A percentile compares a stretch with the other conserved stretches of the same genome.
Conservation (phyloP, 768 basidiomycete species). For the Imleria badia region DNA sequence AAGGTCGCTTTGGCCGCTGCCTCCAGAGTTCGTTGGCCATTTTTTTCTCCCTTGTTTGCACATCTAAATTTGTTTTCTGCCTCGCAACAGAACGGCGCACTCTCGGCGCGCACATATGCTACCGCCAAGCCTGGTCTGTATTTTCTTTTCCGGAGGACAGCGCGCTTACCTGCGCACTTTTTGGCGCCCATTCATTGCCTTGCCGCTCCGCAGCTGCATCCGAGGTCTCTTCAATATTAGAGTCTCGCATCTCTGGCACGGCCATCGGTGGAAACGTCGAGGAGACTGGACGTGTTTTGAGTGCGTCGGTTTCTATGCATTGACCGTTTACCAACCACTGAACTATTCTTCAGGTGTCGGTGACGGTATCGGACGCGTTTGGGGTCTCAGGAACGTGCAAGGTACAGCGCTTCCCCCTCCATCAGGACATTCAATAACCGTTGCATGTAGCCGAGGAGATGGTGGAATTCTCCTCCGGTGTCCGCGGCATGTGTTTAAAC, state of each 20-base stretch:
- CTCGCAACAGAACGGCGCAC: slow-evolving; percentile 38
- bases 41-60: slow-evolving; percentile 13
- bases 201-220: slow-evolving; percentile 74
- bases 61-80: slow-evolving; percentile 10
- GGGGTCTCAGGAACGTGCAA: slow-evolving; percentile 98
- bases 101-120: slow-evolving; percentile 83
- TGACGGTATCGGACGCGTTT: slow-evolving; percentile 99
- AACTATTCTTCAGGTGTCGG: slow-evolving; percentile 70
- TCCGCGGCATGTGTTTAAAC: slow-evolving; percentile 99
- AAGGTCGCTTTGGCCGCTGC: slow-evolving; percentile 69
- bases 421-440: slow-evolving; percentile 1
- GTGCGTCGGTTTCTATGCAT: slow-evolving; percentile 47
- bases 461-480: slow-evolving; percentile 99
- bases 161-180: slow-evolving; percentile 6
- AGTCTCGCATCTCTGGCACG: slow-evolving; percentile 95
- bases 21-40: slow-evolving; percentile 49
- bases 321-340: slow-evolving; percentile 1
- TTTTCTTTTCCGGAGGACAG: not conserved
- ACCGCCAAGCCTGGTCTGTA: slow-evolving; percentile 94
- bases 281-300: slow-evolving; percentile 98
- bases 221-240: slow-evolving; percentile 98
- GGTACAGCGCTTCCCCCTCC: slow-evolving; percentile 45
- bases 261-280: slow-evolving; percentile 91
- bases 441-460: slow-evolving; percentile 87
- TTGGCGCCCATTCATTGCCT: slow-evolving; percentile 14